Base-by-base conservation (phyloP, 2,329 filamentous ascomycete genomes). In the Aspergillus fructus region DNA sequence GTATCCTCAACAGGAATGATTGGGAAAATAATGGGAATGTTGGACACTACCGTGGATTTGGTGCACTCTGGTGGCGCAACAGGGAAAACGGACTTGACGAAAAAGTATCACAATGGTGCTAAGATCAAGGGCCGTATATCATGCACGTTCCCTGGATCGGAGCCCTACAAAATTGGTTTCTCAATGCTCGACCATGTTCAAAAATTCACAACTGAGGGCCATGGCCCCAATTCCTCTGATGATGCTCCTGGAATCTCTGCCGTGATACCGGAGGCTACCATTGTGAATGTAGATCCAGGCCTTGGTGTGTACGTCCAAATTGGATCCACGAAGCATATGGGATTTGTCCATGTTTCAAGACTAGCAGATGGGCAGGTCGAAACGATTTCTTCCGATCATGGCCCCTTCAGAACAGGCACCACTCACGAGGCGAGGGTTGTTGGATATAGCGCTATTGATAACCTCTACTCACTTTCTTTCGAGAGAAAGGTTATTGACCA, bases 281-380 rank as follows among this genome's bases (percentile, higher is more conserved):
- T 99, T 7, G 83, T 87, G 53, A 89, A 89, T 64, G 91, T 97
- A 3, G 89, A 96, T 63, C 80, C 87, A 5, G 86, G 88, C 3
- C 84, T 93, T 59, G 96, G 94, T 53, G 80, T 97, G 2, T 96
- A 96, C 67, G 81, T 93, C 15, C 85, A 90, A 64, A 76, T 93
- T 24, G 87, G 87, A 2, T 76, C 88, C 5, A 79, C 83, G 41
- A 84, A 87, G 30, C 67, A 76, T 24, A 79, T 93, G n/a, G 91
- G 91, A 9, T 99, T 97, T 68, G 92, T 96, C 21, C 94, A 99
- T 73, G 96, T 99, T 63, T 99, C 94, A 1, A 86, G 90, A 62
- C 84, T 99, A 60, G 89, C 93, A 58, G 93, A 99, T 71, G 88
- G 89, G 64, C 96, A 94, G 72, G 84, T 97, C 53, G 94, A 97